These are phyloP conservation scores for Nicotiana rustica DNA, from an alignment of 305 asterid species.

Conservation along the genomic window DNA sequence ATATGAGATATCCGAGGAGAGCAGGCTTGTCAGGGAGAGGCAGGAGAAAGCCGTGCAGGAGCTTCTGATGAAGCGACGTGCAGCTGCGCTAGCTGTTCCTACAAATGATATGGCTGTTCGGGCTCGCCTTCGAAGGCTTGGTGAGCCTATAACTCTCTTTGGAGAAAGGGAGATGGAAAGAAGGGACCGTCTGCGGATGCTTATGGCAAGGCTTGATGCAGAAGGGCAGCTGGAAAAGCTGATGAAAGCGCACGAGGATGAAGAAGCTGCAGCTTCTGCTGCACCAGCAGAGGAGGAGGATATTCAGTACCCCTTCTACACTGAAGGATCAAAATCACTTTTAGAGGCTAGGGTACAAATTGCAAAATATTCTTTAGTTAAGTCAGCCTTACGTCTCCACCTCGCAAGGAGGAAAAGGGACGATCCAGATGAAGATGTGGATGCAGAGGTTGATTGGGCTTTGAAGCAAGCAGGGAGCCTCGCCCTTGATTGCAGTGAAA, in stretches of 20 bases:
- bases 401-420: slow-evolving; percentile 82
- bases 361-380: slow-evolving; percentile 76
- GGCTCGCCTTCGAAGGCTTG: slow-evolving; percentile 80
- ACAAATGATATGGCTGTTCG: slow-evolving; percentile 90
- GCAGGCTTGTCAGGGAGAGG: slow-evolving; percentile 65
- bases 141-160: slow-evolving; percentile 88
- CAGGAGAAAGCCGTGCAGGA: slow-evolving; percentile 90
- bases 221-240: slow-evolving; percentile 89
- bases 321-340: slow-evolving; percentile 81
- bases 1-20: slow-evolving; percentile 85
- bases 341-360: slow-evolving; percentile 74
- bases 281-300: slow-evolving; percentile 75
- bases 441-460: slow-evolving; percentile 90
- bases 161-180: slow-evolving; percentile 98
- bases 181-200: slow-evolving; percentile 75
- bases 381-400: slow-evolving; percentile 77
- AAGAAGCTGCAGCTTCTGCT: slow-evolving; percentile 66
- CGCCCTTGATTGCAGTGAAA: slow-evolving; percentile 74
- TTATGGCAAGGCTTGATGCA: slow-evolving; percentile 82
- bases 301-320: slow-evolving; percentile 85
- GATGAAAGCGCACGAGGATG: slow-evolving; percentile 97
- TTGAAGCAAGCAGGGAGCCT: slow-evolving; percentile 72
- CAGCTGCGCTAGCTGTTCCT: slow-evolving; percentile 95
- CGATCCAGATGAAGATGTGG: slow-evolving; percentile 96
- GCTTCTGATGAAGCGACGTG: slow-evolving; percentile 77